Evolutionary conservation across 1,139 yeast genomes (phyloP), one percentile per base, ranked within the genome.

Genomic region (Blastobotrys petasosporus): DNA sequence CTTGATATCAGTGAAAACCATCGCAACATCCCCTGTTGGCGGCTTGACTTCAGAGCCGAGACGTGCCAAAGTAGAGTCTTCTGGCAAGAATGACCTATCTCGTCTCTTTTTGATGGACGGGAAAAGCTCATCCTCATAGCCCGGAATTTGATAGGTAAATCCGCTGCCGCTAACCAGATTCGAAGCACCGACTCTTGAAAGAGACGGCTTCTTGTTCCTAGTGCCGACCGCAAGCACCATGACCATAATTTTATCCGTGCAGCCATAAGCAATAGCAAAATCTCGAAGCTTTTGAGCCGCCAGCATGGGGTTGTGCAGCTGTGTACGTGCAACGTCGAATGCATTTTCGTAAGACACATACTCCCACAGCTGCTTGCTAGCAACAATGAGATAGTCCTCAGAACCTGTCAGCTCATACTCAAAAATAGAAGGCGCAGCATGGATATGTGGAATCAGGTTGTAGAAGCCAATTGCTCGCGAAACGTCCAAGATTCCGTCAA

Each of bases 1-100:
- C 61, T 92, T 90, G 58, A 92, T 94, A 76, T 92, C 99, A 0
- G 99, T 92, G 64, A 94, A 92, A 1, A 90, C 97, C 76, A 92
- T 82, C 0, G 98, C 97, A 46, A 92, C 72, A 46, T 86, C 88
- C 2, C 97, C 97, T 6, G 84, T 82, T 1, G 99, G 99, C 1
- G 99, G 97, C 12, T 85, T 83, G 49, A 92, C 92, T 63, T 92
- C 98, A 41, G 86, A 90, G 48, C 90, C 95, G 46, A 88, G 70
- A 59, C 95, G 76, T 56, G 96, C 80, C 55, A 90, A 71, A 4
- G 81, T 76, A 0, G 94, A 77, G 64, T 90, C 97, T 42, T 87
- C 95, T 0, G 82, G 76, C 41, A 70, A 62, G 2, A 70, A 74
- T 54, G 61, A 71, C 61, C 73, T 74, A 63, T 73, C 85, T 41